Conservation (phyloP, 805 yeast genomes). For the Pichia manshurica region DNA sequence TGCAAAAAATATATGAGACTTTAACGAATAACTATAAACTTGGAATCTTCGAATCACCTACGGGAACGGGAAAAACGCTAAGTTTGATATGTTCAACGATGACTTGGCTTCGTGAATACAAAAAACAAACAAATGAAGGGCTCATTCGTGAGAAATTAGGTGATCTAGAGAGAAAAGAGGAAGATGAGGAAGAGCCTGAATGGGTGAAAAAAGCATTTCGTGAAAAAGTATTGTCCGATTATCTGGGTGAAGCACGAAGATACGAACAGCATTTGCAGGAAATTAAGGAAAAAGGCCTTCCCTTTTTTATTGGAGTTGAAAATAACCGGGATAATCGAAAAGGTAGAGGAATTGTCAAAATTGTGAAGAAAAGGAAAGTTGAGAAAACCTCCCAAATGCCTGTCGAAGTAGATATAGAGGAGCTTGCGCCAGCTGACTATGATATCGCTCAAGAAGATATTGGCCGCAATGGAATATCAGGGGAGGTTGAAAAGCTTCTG, state of each 20-base stretch:
- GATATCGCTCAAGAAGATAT: conserved; percentile 26
- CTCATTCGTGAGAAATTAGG: conserved; percentile 10
- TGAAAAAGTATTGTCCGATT: conserved; percentile 30
- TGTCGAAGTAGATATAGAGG: conserved; percentile 10
- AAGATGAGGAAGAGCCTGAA: conserved; percentile 38
- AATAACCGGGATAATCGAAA: conserved; percentile 11
- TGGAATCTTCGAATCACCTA: conserved; percentile 87
- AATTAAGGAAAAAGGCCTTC: conserved; percentile 26
- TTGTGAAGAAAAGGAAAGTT: conserved; percentile 22
- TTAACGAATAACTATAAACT: conserved; percentile 50
- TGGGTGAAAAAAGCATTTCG: conserved; percentile 31
- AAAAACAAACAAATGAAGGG: conserved; percentile 10
- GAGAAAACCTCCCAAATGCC: background rate
- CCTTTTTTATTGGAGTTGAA: conserved; percentile 17
- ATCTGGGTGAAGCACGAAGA: conserved; percentile 28
- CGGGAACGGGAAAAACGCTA: conserved; percentile 91
- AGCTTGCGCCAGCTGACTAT: conserved; percentile 29
- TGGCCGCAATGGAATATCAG: conserved; percentile 24
- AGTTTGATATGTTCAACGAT: conserved; percentile 80
- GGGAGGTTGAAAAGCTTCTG: conserved; percentile 46
- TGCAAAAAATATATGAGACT: conserved; percentile 67
- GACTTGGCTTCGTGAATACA: conserved; percentile 56
- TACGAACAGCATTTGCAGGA: conserved; percentile 38
- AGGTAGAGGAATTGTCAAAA: conserved; percentile 23
- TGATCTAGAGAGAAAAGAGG: conserved; percentile 10